A percentile compares a stretch with the other conserved stretches of the same genome.
phyloP scores from a whole-genome alignment of 139 green algal species.

The Zygnema cylindricum region DNA sequence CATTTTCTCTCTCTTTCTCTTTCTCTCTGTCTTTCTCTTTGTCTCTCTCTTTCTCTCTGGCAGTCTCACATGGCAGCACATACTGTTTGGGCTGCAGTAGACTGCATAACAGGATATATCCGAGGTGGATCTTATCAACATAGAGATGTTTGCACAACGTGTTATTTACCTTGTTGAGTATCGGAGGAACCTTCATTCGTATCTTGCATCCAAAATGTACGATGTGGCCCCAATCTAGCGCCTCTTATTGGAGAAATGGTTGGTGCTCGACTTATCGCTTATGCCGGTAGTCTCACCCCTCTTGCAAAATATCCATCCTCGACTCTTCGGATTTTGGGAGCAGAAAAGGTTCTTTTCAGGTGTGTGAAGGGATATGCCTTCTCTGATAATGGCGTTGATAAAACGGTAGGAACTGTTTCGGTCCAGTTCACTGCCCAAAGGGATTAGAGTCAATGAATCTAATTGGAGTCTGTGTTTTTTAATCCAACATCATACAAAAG shows the following conservation, averaged over 20 bases:
- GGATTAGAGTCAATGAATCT: too few relatives aligned
- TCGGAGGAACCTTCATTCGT: conserved; percentile 78
- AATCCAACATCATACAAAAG: too few relatives aligned
- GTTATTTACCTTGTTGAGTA: conserved; percentile 96
- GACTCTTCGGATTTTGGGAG: conserved; percentile 98
- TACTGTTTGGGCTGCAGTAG: background rate
- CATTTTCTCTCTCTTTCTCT: too few relatives aligned
- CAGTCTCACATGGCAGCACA: background rate
- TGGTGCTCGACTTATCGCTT: conserved; percentile 92
- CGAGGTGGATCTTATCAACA: conserved; percentile 97
- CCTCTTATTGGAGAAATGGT: conserved; percentile 96
- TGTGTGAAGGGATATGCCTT: too few relatives aligned
- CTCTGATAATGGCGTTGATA: too few relatives aligned
- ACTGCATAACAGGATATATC: conserved; percentile 89
- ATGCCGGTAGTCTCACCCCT: conserved; percentile 92
- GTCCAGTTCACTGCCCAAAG: too few relatives aligned
- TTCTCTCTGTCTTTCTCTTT: too few relatives aligned
- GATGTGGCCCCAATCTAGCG: conserved; percentile 91
- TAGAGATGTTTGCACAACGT: conserved; percentile 89
- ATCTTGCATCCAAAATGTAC: conserved; percentile 87
- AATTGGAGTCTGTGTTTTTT: too few relatives aligned
- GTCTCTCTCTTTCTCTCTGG: too few relatives aligned
- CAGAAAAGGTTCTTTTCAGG: conserved; percentile 99
- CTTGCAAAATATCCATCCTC: conserved; percentile 96
- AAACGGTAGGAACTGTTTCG: too few relatives aligned